phyloP scores from a whole-genome alignment of 306 rosid genomes.

The Coriaria nepalensis region DNA sequence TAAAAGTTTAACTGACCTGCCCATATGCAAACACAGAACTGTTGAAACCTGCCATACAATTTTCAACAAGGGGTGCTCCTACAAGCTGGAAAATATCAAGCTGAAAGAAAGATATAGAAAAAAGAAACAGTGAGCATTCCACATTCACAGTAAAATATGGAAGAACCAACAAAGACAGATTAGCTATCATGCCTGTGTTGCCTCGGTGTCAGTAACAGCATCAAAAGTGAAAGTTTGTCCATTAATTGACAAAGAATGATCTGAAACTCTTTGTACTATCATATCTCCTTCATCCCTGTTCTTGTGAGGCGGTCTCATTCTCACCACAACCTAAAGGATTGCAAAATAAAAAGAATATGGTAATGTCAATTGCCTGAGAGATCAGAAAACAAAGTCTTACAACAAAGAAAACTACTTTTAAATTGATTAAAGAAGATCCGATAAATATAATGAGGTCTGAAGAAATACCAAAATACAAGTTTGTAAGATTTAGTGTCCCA shows the following conservation, averaged over 20 bases:
- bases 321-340: constrained; percentile 55
- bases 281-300: constrained; percentile 71
- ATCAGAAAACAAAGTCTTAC: no score
- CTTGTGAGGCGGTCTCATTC: constrained; percentile 59
- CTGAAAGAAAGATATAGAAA: constrained; percentile 36
- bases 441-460: no score
- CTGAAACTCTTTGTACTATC: constrained; percentile 63
- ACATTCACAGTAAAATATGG: constrained; percentile 3
- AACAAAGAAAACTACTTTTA: no score
- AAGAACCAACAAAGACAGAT: constrained; percentile 6
- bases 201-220: constrained; percentile 62
- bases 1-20: constrained; percentile 39
- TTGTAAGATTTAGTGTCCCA: no score
- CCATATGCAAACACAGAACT: constrained; percentile 98
- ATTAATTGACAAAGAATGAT: constrained; percentile 56
- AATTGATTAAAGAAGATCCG: no score
- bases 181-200: constrained; percentile 65
- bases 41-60: constrained; percentile 93
- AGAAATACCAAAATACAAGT: no score
- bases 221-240: constrained; percentile 90
- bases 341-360: no score
- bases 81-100: constrained; percentile 82
- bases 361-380: no score
- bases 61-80: constrained; percentile 83
- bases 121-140: constrained; percentile 6